Conservation (phyloP, 805 yeast genomes). For the Candida sonorensis region DNA sequence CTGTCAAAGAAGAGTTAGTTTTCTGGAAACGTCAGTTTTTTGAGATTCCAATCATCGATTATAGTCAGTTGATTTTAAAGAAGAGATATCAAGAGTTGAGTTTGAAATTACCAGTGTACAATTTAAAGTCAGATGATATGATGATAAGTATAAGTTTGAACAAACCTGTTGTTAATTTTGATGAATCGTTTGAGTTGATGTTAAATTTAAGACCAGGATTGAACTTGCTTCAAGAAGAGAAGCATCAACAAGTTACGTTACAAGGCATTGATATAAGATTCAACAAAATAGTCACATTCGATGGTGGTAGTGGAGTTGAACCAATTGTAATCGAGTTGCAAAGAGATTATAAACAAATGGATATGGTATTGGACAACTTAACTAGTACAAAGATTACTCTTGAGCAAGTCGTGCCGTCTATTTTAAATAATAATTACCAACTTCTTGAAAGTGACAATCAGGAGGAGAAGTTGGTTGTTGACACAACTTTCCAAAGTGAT, state of each 20-base stretch:
- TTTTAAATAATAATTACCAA: not conserved
- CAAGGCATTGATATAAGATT: conserved; percentile 1
- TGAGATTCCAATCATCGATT: conserved; percentile 2
- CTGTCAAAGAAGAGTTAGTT: not conserved
- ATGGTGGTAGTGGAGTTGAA: too few relatives aligned
- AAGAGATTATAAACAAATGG: not conserved
- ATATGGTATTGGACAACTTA: conserved; percentile 1
- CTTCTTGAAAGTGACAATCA: not conserved
- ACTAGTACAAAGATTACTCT: not conserved
- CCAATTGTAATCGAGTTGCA: too few relatives aligned
- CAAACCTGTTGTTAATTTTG: too few relatives aligned
- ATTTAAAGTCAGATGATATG: conserved; percentile 1
- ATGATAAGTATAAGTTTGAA: not conserved
- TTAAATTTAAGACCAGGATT: conserved; percentile 1
- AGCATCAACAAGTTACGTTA: not conserved
- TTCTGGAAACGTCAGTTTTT: conserved; percentile 2
- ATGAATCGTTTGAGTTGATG: not conserved
- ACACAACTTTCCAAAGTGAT: not conserved
- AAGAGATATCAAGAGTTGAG: too few relatives aligned
- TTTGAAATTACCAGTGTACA: not conserved
- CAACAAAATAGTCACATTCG: not conserved
- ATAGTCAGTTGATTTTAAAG: conserved; percentile 1
- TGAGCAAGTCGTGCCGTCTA: not conserved
- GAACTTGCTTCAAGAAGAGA: not conserved
- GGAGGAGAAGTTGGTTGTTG: not conserved